Evolutionary conservation across 2,329 filamentous ascomycete species (phyloP).

Genomic region (Aureobasidium sp.): DNA sequence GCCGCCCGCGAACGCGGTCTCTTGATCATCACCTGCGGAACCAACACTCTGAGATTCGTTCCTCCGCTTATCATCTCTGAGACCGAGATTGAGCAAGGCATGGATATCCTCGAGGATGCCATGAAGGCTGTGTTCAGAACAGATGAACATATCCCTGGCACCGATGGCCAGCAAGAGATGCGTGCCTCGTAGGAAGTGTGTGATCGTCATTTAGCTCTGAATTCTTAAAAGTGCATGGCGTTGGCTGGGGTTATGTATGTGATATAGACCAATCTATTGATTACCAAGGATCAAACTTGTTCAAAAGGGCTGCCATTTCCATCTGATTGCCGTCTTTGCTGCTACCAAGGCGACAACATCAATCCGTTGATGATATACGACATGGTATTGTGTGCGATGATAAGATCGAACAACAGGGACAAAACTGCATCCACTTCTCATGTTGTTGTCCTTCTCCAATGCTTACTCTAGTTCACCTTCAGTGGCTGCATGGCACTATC

Average conservation of each 20-base stretch:
- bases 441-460: not conserved
- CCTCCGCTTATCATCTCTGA: slow-evolving; percentile 76
- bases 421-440: no score
- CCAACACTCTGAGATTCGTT: slow-evolving; percentile 86
- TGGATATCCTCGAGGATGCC: slow-evolving; percentile 67
- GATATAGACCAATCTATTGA: not conserved
- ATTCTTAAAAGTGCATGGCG: slow-evolving; percentile 1
- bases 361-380: no score
- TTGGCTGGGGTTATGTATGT: not conserved
- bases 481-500: not conserved
- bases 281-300: not conserved
- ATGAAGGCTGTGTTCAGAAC: slow-evolving; percentile 49
- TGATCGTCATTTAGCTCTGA: not conserved
- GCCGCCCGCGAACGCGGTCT: slow-evolving; percentile 82
- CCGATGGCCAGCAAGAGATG: slow-evolving; percentile 42
- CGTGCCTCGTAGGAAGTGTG: slow-evolving; percentile 9
- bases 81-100: slow-evolving; percentile 69
- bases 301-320: no score
- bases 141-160: slow-evolving; percentile 30
- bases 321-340: no score
- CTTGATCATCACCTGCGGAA: slow-evolving; percentile 85
- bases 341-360: no score
- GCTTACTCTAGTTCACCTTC: not conserved
- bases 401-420: no score
- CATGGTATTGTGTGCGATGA: no score